A percentile compares a stretch with the other conserved stretches of the same genome.
phyloP scores from a whole-genome alignment of 1,284 basidiomycete species.

The Irpex rosettiformis region DNA sequence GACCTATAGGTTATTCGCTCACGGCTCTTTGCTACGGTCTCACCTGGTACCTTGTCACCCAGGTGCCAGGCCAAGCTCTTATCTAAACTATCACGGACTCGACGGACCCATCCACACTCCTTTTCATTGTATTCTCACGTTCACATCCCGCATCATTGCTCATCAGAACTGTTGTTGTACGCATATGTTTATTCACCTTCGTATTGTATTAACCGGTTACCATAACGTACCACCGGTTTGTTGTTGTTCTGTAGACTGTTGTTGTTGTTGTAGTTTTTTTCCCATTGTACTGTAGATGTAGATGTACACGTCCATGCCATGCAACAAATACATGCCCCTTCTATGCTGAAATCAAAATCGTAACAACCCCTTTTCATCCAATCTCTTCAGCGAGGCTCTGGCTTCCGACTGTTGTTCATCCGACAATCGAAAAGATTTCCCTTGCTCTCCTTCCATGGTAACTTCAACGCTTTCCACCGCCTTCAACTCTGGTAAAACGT shows the following conservation, averaged over 20 bases:
- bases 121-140: not conserved
- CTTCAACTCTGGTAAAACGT: too few relatives aligned
- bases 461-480: too few relatives aligned
- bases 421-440: too few relatives aligned
- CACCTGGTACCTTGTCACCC: constrained; percentile 1
- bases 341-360: too few relatives aligned
- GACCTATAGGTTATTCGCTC: not conserved
- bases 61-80: not conserved
- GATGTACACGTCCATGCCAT: not conserved
- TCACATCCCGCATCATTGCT: not conserved
- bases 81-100: not conserved
- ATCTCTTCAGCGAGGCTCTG: too few relatives aligned
- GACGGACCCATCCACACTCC: not conserved
- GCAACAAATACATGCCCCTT: not conserved
- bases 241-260: not conserved
- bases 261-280: too few relatives aligned
- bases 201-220: not conserved
- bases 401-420: too few relatives aligned
- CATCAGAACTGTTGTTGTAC: not conserved
- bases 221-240: not conserved
- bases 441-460: too few relatives aligned
- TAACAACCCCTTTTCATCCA: too few relatives aligned
- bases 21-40: constrained; percentile 2
- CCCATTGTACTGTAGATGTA: too few relatives aligned
- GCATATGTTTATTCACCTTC: not conserved